Percentiles rank a stretch among this genome's conserved stretches.
Conservation (phyloP, 2,329 filamentous ascomycete genomes). For the Claviceps capensis region DNA sequence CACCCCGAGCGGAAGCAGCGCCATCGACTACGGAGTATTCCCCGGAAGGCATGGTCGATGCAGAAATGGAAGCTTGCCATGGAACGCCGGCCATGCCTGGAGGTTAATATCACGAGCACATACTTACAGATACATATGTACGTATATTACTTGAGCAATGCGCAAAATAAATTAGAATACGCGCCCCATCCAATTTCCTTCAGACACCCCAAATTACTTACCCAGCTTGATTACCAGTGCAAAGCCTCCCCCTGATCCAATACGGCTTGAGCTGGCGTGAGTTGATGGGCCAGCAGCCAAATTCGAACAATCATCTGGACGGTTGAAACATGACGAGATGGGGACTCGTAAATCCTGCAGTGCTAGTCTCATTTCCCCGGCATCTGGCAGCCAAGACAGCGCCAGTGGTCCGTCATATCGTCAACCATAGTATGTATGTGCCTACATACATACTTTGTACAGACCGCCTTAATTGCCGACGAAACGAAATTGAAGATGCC, state of each 20-base stretch:
- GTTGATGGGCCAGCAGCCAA: not conserved
- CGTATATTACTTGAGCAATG: not conserved
- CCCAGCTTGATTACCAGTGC: not conserved
- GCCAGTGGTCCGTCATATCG: not conserved
- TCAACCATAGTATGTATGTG: too few relatives aligned
- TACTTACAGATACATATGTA: not conserved
- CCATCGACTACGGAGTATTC: not conserved
- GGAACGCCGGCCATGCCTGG: not conserved
- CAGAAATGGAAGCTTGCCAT: not conserved
- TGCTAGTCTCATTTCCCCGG: not conserved
- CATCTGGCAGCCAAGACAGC: not conserved
- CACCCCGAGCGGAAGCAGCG: not conserved
- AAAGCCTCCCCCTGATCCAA: not conserved
- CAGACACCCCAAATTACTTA: not conserved
- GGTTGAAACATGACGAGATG: not conserved
- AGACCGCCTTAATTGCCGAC: not conserved
- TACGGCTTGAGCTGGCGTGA: not conserved
- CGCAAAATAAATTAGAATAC: not conserved
- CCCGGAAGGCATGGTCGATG: not conserved
- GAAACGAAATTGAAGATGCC: not conserved
- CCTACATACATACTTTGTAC: not conserved
- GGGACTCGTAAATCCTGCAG: not conserved
- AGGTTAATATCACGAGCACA: not conserved
- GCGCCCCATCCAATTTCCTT: slow-evolving; percentile 1
- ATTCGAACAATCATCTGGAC: not conserved